These are phyloP conservation scores for Jatropha curcas DNA, from an alignment of 345 rosid genomes.

Conservation along the genomic window DNA sequence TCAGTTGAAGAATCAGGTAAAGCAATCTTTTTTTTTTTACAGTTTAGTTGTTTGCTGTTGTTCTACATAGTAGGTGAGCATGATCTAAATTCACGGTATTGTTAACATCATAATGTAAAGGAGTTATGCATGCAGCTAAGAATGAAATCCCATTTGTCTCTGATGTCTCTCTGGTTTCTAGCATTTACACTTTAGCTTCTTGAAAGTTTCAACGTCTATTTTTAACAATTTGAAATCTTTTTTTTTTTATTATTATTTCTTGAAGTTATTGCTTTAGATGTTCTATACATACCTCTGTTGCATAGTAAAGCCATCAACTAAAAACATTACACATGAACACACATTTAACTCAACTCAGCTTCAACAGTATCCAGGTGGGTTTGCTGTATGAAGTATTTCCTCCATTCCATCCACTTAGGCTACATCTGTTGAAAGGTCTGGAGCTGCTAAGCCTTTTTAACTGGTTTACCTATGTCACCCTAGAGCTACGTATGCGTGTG, in stretches of 20 bases:
- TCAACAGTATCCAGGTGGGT: not conserved
- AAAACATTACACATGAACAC: not conserved
- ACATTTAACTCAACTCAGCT: not conserved
- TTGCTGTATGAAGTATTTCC: not conserved
- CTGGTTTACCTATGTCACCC: not conserved
- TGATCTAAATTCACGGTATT: not conserved
- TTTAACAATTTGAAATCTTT: not conserved
- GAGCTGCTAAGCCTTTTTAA: not conserved
- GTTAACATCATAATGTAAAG: not conserved
- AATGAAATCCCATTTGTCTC: not conserved
- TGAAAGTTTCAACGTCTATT: not conserved
- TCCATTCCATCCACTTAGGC: no score
- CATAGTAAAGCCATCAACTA: not conserved
- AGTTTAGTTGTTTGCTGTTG: not conserved
- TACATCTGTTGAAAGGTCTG: not conserved
- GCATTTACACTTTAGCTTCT: not conserved
- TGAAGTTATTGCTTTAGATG: not conserved
- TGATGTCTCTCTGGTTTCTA: not conserved
- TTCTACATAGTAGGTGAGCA: not conserved
- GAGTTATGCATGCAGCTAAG: not conserved
- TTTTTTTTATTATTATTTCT: not conserved
- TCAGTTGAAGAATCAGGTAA: conserved; percentile 75
- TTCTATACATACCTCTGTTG: not conserved
- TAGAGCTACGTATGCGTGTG: no score
- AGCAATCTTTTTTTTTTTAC: conserved; percentile 15